Conservation (phyloP, 208 protist genomes). For the Crithidia thermophila region DNA sequence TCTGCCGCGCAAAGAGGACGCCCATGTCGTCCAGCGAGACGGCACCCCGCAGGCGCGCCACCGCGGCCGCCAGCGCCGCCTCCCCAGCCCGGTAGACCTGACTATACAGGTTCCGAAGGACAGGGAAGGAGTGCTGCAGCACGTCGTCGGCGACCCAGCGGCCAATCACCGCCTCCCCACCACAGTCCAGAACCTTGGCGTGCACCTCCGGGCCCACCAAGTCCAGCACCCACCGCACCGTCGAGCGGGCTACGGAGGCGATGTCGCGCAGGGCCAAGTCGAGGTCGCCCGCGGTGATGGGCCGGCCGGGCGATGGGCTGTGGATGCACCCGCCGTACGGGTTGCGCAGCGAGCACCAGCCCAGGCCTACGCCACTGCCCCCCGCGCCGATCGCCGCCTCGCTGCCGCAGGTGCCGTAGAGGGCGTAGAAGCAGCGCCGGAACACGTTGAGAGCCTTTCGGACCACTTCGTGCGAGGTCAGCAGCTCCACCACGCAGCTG, state of each 20-base stretch:
- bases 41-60: slow-evolving; percentile 50
- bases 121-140: slow-evolving; percentile 51
- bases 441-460: slow-evolving; percentile 63
- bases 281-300: slow-evolving; percentile 53
- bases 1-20: slow-evolving; percentile 68
- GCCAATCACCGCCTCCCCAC: slow-evolving; percentile 48
- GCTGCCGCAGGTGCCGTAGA: slow-evolving; percentile 77
- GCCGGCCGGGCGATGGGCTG: slow-evolving; percentile 38
- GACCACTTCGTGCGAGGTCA: slow-evolving; percentile 37
- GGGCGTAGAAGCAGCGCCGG: slow-evolving; percentile 85
- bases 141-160: slow-evolving; percentile 72
- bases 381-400: slow-evolving; percentile 58
- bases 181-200: slow-evolving; percentile 31
- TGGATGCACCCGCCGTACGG: slow-evolving; percentile 83
- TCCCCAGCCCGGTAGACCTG: slow-evolving; percentile 64
- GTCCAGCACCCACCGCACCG: slow-evolving; percentile 66
- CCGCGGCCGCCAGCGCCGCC: slow-evolving; percentile 32
- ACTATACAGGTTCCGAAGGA: slow-evolving; percentile 76
- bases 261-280: slow-evolving; percentile 76
- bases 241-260: slow-evolving; percentile 62
- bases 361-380: slow-evolving; percentile 36
- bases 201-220: slow-evolving; percentile 46
- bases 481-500: slow-evolving; percentile 50
- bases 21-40: slow-evolving; percentile 84
- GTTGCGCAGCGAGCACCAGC: slow-evolving; percentile 72